phyloP scores from a whole-genome alignment of 352 stramenopile genomes.

The Globisporangium orthogonon region DNA sequence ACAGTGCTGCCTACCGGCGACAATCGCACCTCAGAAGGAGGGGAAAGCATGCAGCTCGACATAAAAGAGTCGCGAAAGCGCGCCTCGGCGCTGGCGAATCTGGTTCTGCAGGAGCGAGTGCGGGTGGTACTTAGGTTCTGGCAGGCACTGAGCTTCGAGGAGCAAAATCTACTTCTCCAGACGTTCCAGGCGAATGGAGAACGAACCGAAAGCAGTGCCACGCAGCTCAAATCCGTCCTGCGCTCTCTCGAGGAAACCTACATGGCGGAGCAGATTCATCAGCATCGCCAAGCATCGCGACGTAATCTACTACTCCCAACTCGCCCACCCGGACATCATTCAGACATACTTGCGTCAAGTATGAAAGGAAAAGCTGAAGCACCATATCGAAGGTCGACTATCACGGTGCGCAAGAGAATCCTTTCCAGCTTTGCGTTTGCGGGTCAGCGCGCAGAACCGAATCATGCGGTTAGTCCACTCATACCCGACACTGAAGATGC shows the following conservation, averaged over 20 bases:
- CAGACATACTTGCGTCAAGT: slow-evolving; percentile 3
- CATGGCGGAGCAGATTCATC: slow-evolving; percentile 49
- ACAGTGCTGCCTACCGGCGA: not conserved
- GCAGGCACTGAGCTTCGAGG: slow-evolving; percentile 46
- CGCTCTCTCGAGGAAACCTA: slow-evolving; percentile 56
- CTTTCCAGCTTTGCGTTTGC: slow-evolving; percentile 10
- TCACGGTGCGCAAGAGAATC: slow-evolving; percentile 5
- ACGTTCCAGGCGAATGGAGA: slow-evolving; percentile 15
- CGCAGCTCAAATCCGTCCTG: slow-evolving; percentile 33
- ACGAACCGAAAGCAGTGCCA: slow-evolving; percentile 3
- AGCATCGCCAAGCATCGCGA: slow-evolving; percentile 26
- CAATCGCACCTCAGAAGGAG: not conserved
- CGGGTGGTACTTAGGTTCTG: slow-evolving; percentile 41
- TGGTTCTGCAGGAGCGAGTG: slow-evolving; percentile 59
- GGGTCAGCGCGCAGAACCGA: not conserved
- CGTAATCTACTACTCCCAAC: slow-evolving; percentile 16
- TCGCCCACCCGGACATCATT: not conserved
- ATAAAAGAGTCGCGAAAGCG: slow-evolving; percentile 28
- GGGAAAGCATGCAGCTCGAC: not conserved
- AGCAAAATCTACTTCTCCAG: slow-evolving; percentile 32
- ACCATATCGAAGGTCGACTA: slow-evolving; percentile 6
- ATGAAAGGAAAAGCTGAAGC: not conserved
- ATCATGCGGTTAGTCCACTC: not conserved
- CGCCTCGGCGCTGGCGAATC: slow-evolving; percentile 31
- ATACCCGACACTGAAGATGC: not conserved